phyloP scores from a whole-genome alignment of 2,329 filamentous ascomycete genomes.

The Fusarium buxicola region DNA sequence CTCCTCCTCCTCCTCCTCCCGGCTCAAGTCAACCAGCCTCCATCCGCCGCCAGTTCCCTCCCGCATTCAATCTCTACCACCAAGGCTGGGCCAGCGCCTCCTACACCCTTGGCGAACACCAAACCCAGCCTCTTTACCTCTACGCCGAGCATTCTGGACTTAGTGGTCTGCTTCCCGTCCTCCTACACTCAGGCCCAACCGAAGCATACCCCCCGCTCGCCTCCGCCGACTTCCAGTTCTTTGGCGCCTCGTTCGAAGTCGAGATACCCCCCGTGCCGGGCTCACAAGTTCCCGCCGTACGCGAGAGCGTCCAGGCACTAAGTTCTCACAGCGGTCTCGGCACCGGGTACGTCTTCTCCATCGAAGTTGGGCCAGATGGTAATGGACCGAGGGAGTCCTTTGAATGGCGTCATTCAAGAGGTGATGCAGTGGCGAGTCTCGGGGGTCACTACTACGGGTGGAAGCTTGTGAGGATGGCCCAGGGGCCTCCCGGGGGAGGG shows the following conservation, averaged over 20 bases:
- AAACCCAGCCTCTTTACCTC: slow-evolving; percentile 37
- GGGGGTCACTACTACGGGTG: slow-evolving; percentile 31
- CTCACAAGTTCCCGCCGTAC: slow-evolving; percentile 12
- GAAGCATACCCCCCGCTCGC: slow-evolving; percentile 32
- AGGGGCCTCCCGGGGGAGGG: slow-evolving; percentile 23
- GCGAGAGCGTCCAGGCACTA: slow-evolving; percentile 25
- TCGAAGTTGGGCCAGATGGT: slow-evolving; percentile 32
- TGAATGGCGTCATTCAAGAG: slow-evolving; percentile 39
- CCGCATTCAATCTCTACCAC: slow-evolving; percentile 38
- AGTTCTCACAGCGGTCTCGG: slow-evolving; percentile 20
- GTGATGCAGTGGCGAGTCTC: slow-evolving; percentile 29
- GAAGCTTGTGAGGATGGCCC: slow-evolving; percentile 40
- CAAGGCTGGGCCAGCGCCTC: slow-evolving; percentile 4
- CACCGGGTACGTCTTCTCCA: slow-evolving; percentile 26
- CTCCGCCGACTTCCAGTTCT: slow-evolving; percentile 28
- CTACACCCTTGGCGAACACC: slow-evolving; percentile 35
- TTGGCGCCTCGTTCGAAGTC: slow-evolving; percentile 34
- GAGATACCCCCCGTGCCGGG: slow-evolving; percentile 34
- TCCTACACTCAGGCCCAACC: slow-evolving; percentile 41
- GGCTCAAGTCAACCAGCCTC: slow-evolving; percentile 8
- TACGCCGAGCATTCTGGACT: slow-evolving; percentile 29
- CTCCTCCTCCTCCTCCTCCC: background rate
- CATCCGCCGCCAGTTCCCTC: slow-evolving; percentile 35
- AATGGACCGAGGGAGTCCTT: slow-evolving; percentile 39
- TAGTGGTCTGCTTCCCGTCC: slow-evolving; percentile 24